Base-by-base conservation (phyloP, 2,329 filamentous ascomycete species). In the Ophiostoma sp. region DNA sequence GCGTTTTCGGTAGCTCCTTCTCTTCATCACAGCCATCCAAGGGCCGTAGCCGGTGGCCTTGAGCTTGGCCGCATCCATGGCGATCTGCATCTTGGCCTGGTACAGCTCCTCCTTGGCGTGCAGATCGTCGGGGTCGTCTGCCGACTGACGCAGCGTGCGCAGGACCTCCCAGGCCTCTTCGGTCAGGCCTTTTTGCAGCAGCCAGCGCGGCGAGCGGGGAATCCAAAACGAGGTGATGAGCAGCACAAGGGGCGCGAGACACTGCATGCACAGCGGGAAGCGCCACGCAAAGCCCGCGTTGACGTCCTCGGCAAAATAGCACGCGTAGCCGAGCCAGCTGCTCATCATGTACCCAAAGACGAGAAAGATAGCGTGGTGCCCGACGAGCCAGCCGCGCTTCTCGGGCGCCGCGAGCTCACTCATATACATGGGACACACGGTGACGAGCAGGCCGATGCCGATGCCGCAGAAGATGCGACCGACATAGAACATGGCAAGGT, bases 1-100 rank as follows among this genome's bases (percentile, higher is more conserved):
- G 0, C 82, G 76, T 75, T 82, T 84, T 18, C 82, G 76, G 70
- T 83, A 82, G 8, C 80, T 81, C 69, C 77, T 78, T 81, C 82
- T 72, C 55, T 78, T 79, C 36, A 81, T n/a, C 0, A 82, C 76
- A 0, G 81, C 81, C 49, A 74, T 78, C 80, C 80, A 82, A 0
- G 79, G 77, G 0, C 73, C 78, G n/a, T 76, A 74, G 0, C 79
- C 78, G 7, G 78, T 76, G 0, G 74, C 73, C 41, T 77, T 74
- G 38, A 83, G 75, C 70, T 79, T 80, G 68, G 77, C 75, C 0
- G 77, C 76, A 69, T 82, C 81, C 0, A 82, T 76, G 7, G 74
- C 74, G 12, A 82, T 76, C 70, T 83, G 81, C 71, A 82, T 77
- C 67, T 79, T 78, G 6, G 79, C 80, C 72, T 83, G 81, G 52